Evolutionary conservation across 306 rosid species (phyloP).

Genomic region (Cucumis cinereus): DNA sequence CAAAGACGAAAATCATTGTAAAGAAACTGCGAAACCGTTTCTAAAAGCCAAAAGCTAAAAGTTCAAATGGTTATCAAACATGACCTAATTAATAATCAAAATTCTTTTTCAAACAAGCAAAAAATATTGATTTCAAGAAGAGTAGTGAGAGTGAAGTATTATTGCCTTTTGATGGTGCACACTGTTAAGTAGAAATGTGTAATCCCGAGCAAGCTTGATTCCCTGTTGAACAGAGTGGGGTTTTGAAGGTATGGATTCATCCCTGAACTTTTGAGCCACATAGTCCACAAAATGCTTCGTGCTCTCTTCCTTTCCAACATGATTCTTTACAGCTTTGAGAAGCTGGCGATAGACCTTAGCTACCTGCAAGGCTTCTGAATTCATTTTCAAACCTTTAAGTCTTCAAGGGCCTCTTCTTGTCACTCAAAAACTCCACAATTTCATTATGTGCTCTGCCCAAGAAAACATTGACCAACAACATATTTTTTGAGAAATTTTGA

Average conservation of each 20-base stretch:
- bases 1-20: too few species aligned
- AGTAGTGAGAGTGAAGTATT: constrained; percentile 10
- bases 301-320: constrained; percentile 48
- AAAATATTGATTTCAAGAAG: neutral
- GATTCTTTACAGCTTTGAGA: constrained; percentile 64
- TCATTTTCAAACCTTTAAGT: constrained; percentile 24
- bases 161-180: constrained; percentile 76
- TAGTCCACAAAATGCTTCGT: constrained; percentile 51
- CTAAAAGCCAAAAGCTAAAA: too few species aligned
- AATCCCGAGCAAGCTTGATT: constrained; percentile 66
- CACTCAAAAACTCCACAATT: neutral
- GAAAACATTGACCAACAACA: neutral
- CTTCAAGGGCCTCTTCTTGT: neutral
- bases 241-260: constrained; percentile 26
- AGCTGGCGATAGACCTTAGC: constrained; percentile 59
- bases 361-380: constrained; percentile 38
- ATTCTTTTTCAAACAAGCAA: neutral
- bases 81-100: too few species aligned
- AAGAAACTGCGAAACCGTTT: too few species aligned
- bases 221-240: constrained; percentile 38
- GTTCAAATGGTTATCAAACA: too few species aligned
- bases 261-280: constrained; percentile 51
- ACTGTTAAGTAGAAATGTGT: constrained; percentile 55
- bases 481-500: neutral
- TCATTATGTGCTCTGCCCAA: neutral